Conservation (phyloP, 129 eudicot genomes). For the Pittosporum tobira region DNA sequence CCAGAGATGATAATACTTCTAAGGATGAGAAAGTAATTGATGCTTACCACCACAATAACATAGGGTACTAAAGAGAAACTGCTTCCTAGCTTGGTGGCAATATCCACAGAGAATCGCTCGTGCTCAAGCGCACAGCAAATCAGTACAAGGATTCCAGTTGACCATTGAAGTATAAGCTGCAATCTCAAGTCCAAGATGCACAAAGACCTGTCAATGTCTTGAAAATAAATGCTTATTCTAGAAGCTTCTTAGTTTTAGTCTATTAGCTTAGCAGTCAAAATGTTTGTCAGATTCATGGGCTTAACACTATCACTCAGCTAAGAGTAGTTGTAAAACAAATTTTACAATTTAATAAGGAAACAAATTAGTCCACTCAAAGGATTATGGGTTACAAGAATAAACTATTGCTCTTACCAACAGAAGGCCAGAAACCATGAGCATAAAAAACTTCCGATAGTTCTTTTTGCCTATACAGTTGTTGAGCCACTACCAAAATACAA, state of each 20-base stretch:
- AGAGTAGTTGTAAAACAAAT: not conserved
- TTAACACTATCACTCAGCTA: not conserved
- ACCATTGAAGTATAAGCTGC: constrained; percentile 99
- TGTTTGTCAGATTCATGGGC: not conserved
- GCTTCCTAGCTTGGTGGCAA: constrained; percentile 82
- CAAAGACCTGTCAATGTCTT: constrained; percentile 27
- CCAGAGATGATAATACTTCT: not conserved
- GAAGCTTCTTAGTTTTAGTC: constrained; percentile 4
- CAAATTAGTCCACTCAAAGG: not conserved
- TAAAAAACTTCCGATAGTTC: constrained; percentile 81
- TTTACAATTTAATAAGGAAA: not conserved
- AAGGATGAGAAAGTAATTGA: not conserved
- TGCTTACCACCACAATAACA: constrained; percentile 82
- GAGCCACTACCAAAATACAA: constrained; percentile 59
- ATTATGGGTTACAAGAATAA: not conserved
- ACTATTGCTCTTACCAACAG: constrained; percentile 59
- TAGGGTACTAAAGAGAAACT: constrained; percentile 86
- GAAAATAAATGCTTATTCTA: constrained; percentile 17
- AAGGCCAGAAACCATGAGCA: constrained; percentile 91
- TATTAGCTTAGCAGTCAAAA: not conserved
- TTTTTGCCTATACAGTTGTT: constrained; percentile 92
- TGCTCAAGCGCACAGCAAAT: constrained; percentile 78
- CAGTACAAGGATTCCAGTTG: constrained; percentile 89
- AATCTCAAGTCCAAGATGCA: constrained; percentile 50
- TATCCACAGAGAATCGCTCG: constrained; percentile 55